A percentile compares a stretch with the other conserved stretches of the same genome.
Evolutionary conservation across 2,329 filamentous ascomycete genomes (phyloP).

Genomic region (Achaetomium macrosporum): DNA sequence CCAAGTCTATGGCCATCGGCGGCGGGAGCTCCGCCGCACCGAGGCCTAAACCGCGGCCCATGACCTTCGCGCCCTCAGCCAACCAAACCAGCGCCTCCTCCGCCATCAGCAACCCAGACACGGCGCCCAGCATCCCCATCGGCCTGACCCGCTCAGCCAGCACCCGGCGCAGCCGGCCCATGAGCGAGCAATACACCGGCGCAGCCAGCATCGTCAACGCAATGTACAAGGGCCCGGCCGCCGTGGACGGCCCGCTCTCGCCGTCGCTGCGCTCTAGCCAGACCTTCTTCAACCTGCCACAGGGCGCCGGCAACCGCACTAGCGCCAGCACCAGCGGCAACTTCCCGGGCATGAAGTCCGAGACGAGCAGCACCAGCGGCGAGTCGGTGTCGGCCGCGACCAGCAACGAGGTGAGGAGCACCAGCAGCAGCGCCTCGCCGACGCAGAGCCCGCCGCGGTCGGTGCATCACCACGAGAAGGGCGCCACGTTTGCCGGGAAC

Average conservation of each 20-base stretch:
- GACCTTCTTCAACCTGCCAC: conserved; percentile 54
- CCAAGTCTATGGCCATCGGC: conserved; percentile 54
- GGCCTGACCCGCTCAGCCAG: conserved; percentile 49
- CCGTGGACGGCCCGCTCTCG: conserved; percentile 56
- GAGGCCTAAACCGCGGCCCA: conserved; percentile 48
- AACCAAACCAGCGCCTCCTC: conserved; percentile 21
- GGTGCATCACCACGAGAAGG: conserved; percentile 48
- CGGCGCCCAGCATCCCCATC: conserved; percentile 71
- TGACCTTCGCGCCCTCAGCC: conserved; percentile 48
- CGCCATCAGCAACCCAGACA: conserved; percentile 59
- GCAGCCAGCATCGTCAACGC: conserved; percentile 69
- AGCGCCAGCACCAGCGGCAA: conserved; percentile 52
- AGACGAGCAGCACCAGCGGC: conserved; percentile 59
- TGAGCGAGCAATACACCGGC: conserved; percentile 57
- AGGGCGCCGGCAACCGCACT: conserved; percentile 41
- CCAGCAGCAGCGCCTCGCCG: conserved; percentile 39
- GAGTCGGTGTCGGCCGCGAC: conserved; percentile 46
- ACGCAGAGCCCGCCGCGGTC: conserved; percentile 47
- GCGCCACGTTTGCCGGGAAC: conserved; percentile 56
- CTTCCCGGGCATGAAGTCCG: conserved; percentile 66
- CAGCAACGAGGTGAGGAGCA: conserved; percentile 36
- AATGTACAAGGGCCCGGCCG: conserved; percentile 71
- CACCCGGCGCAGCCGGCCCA: conserved; percentile 50
- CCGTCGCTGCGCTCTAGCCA: conserved; percentile 54
- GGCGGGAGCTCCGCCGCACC: conserved; percentile 22